Percentiles rank a stretch among this genome's conserved stretches.
Evolutionary conservation across 345 rosid genomes (phyloP).

Genomic region (Turritis glabra): DNA sequence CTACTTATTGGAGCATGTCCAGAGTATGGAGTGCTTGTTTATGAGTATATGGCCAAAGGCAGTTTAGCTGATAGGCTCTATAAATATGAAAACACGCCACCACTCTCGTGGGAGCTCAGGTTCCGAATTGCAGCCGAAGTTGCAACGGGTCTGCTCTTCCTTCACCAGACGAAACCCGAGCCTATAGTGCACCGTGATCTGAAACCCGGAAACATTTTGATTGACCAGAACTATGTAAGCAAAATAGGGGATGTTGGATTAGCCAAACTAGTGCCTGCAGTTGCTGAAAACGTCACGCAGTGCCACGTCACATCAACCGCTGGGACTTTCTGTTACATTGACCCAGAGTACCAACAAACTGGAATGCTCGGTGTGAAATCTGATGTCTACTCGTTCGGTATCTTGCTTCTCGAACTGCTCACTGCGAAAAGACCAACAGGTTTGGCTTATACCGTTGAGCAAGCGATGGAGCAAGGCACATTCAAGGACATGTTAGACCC

Average conservation of each 20-base stretch:
- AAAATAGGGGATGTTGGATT: constrained; percentile 90
- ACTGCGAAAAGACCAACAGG: constrained; percentile 83
- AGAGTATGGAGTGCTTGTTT: constrained; percentile 80
- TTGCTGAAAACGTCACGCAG: constrained; percentile 78
- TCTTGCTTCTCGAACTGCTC: constrained; percentile 76
- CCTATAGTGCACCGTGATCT: constrained; percentile 98
- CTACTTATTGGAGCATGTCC: constrained; percentile 97
- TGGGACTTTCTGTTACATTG: constrained; percentile 92
- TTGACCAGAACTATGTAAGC: constrained; percentile 79
- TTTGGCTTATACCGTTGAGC: constrained; percentile 53
- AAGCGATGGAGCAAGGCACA: constrained; percentile 56
- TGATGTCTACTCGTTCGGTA: constrained; percentile 83
- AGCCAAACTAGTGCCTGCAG: constrained; percentile 80
- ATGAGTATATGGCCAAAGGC: constrained; percentile 89
- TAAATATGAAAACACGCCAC: constrained; percentile 52
- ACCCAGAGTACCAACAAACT: constrained; percentile 95
- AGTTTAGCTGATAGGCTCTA: constrained; percentile 83
- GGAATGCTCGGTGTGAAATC: constrained; percentile 94
- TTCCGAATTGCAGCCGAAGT: constrained; percentile 86
- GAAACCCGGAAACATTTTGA: constrained; percentile 85
- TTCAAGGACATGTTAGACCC: constrained; percentile 69
- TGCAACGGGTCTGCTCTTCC: constrained; percentile 82
- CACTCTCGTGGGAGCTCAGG: constrained; percentile 81
- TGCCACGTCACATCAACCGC: constrained; percentile 73
- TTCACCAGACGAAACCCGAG: constrained; percentile 93